Evolutionary conservation across 2,329 filamentous ascomycete species (phyloP).

Genomic region (Elsinoe fawcettii): DNA sequence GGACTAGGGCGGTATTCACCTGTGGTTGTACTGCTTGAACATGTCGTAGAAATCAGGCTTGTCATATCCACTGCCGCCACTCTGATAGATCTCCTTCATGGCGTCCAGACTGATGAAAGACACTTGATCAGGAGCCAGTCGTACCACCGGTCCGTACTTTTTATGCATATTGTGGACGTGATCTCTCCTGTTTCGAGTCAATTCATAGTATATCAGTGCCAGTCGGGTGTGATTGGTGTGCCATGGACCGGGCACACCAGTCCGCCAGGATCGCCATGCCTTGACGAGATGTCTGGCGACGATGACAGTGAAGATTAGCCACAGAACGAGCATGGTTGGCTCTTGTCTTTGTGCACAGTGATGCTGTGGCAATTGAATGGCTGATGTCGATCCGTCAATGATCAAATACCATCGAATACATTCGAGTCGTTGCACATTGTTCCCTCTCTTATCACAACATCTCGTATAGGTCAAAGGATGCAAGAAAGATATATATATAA

Average conservation of each 20-base stretch:
- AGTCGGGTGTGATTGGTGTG: conserved; percentile 23
- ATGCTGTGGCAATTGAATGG: neutral
- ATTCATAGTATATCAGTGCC: conserved; percentile 31
- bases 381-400: too few species aligned
- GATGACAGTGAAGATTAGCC: neutral
- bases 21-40: conserved; percentile 17
- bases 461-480: too few species aligned
- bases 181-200: conserved; percentile 32
- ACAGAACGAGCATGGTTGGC: neutral
- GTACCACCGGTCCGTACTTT: conserved; percentile 26
- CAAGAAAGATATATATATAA: too few species aligned
- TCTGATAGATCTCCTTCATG: conserved; percentile 27
- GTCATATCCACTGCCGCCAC: conserved; percentile 22
- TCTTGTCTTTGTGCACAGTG: neutral
- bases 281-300: neutral
- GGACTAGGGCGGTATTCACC: neutral
- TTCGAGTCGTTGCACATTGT: too few species aligned
- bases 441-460: too few species aligned
- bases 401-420: too few species aligned
- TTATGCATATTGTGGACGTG: conserved; percentile 34
- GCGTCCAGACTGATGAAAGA: conserved; percentile 24
- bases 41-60: conserved; percentile 23
- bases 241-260: conserved; percentile 25
- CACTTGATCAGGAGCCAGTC: conserved; percentile 26
- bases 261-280: neutral